phyloP scores from a whole-genome alignment of 441 rosid genomes.

The Populus tomentosa region DNA sequence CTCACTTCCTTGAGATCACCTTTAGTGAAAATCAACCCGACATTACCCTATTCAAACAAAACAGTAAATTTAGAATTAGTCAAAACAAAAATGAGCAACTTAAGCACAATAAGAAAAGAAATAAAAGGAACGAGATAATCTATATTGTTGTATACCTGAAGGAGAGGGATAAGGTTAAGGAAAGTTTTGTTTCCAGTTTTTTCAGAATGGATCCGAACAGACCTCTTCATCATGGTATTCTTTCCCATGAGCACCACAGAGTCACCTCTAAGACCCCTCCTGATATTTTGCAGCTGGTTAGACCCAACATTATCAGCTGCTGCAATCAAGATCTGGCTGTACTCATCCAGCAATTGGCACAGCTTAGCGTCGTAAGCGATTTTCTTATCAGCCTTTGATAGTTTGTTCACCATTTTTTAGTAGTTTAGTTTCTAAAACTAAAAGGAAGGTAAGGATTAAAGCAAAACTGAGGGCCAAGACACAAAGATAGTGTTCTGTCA shows the following conservation, averaged over 20 bases:
- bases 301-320: conserved; percentile 97
- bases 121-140: not conserved
- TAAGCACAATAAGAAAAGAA: not conserved
- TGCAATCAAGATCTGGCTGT: conserved; percentile 66
- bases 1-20: conserved; percentile 96
- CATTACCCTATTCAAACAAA: conserved; percentile 57
- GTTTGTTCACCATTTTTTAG: conserved; percentile 43
- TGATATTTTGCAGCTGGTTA: conserved; percentile 81
- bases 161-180: conserved; percentile 72
- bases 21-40: conserved; percentile 83
- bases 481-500: conserved; percentile 46
- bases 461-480: conserved; percentile 72
- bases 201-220: conserved; percentile 76
- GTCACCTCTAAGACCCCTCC: conserved; percentile 80
- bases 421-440: not conserved
- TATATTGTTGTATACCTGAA: conserved; percentile 41
- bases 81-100: not conserved
- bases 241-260: conserved; percentile 91
- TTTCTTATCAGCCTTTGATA: conserved; percentile 86
- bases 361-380: conserved; percentile 73
- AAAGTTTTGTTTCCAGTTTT: conserved; percentile 54
- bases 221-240: conserved; percentile 96
- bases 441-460: not conserved
- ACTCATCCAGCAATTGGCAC: conserved; percentile 72
- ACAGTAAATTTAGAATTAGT: not conserved